A percentile compares a stretch with the other conserved stretches of the same genome.
phyloP scores from a whole-genome alignment of 768 basidiomycete genomes.

The Leccinum aurantiacum region DNA sequence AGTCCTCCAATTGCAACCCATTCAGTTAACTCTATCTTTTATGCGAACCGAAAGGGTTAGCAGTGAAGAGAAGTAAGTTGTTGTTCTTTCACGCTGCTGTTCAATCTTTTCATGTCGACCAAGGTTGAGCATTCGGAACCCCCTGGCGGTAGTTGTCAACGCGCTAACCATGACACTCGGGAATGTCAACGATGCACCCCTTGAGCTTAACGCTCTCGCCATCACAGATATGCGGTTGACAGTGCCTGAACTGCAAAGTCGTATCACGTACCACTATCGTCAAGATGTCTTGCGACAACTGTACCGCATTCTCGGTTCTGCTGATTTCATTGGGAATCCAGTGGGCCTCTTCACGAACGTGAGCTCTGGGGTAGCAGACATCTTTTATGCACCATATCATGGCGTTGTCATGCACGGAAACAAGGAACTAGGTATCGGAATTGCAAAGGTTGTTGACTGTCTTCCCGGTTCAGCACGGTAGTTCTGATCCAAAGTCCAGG shows the following conservation, averaged over 20 bases:
- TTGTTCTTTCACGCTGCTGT: background rate
- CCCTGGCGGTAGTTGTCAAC: constrained; percentile 89
- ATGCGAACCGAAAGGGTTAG: constrained; percentile 95
- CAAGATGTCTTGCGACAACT: constrained; percentile 92
- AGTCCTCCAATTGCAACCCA: constrained; percentile 90
- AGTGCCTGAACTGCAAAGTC: constrained; percentile 76
- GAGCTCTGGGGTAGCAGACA: constrained; percentile 95
- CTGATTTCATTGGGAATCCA: constrained; percentile 94
- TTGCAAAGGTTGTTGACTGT: constrained; percentile 69
- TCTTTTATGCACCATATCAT: constrained; percentile 98
- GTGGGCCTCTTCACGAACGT: constrained; percentile 98
- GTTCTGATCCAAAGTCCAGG: constrained; percentile 46
- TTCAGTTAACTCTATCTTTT: constrained; percentile 90
- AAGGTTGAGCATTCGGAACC: constrained; percentile 81
- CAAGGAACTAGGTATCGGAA: constrained; percentile 89
- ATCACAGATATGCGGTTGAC: constrained; percentile 94
- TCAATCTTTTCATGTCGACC: constrained; percentile 5
- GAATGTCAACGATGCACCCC: constrained; percentile 93
- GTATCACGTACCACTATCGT: constrained; percentile 89
- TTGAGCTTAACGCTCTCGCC: constrained; percentile 90
- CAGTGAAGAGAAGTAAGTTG: constrained; percentile 84
- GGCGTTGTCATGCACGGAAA: constrained; percentile 97
- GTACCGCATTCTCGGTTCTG: constrained; percentile 96
- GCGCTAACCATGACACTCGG: constrained; percentile 96
- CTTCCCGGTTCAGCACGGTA: background rate